These are phyloP conservation scores for Phytomonas sp. DNA, from an alignment of 208 protist species.

Conservation along the genomic window DNA sequence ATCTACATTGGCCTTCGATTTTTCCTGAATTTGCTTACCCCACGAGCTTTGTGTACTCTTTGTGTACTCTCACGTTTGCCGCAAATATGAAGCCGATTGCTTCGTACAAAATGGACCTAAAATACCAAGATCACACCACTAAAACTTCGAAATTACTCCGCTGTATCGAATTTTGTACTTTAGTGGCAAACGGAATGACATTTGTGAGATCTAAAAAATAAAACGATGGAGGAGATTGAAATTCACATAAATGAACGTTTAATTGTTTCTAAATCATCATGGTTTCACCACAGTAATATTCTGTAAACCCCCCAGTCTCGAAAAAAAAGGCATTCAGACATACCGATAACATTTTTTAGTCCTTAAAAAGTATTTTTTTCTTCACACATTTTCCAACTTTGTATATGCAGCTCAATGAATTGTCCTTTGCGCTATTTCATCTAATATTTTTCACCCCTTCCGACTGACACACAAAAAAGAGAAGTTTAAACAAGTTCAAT, in stretches of 20 bases:
- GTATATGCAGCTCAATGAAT: background rate
- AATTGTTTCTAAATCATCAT: background rate
- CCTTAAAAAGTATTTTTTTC: background rate
- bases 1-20: background rate
- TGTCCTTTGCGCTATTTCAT: background rate
- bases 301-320: background rate
- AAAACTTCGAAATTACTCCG: background rate
- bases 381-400: background rate
- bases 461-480: background rate
- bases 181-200: background rate
- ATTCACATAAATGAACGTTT: background rate
- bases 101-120: background rate
- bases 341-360: background rate
- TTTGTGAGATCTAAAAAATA: background rate
- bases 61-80: background rate
- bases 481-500: background rate
- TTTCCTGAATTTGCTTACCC: background rate
- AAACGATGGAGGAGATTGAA: background rate
- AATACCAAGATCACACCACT: background rate
- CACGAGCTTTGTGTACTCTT: background rate
- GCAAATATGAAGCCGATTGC: background rate
- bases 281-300: background rate
- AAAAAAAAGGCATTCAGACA: background rate
- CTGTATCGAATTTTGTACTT: background rate
- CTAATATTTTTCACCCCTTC: background rate